Conservation (phyloP, 75 land plant species). For the Pinus albicaulis region DNA sequence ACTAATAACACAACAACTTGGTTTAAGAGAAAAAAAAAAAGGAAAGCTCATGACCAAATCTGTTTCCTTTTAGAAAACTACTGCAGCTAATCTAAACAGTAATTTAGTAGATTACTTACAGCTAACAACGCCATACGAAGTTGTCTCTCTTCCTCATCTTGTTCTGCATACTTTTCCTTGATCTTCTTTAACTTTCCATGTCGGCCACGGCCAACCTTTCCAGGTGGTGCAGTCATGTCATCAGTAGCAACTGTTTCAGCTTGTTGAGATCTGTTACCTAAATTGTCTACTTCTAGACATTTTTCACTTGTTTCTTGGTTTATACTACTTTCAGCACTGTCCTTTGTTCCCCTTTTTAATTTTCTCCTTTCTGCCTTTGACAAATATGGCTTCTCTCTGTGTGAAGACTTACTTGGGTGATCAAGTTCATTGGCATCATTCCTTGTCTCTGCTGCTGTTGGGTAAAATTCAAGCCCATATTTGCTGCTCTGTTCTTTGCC, state of each 20-base stretch:
- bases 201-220: constrained; percentile 76
- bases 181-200: constrained; percentile 76
- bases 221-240: constrained; percentile 19
- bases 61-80: not conserved
- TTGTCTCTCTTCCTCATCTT: constrained; percentile 93
- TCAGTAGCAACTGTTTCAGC: not conserved
- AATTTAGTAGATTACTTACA: constrained; percentile 45
- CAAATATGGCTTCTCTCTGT: constrained; percentile 83
- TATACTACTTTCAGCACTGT: constrained; percentile 7
- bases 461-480: constrained; percentile 32
- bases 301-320: constrained; percentile 15
- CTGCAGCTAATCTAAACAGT: not conserved
- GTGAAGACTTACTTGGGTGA: constrained; percentile 15
- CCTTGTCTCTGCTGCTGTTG: constrained; percentile 23
- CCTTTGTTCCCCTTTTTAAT: constrained; percentile 71
- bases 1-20: constrained; percentile 33
- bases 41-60: constrained; percentile 1
- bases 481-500: constrained; percentile 17
- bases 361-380: constrained; percentile 96
- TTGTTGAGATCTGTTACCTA: not conserved
- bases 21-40: not conserved
- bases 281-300: not conserved
- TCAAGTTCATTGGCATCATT: constrained; percentile 17
- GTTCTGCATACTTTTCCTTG: constrained; percentile 59
- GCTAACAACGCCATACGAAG: constrained; percentile 91